These are phyloP conservation scores for Trichophyton schoenleinii DNA, from an alignment of 2,329 filamentous ascomycete genomes.

Conservation along the genomic window DNA sequence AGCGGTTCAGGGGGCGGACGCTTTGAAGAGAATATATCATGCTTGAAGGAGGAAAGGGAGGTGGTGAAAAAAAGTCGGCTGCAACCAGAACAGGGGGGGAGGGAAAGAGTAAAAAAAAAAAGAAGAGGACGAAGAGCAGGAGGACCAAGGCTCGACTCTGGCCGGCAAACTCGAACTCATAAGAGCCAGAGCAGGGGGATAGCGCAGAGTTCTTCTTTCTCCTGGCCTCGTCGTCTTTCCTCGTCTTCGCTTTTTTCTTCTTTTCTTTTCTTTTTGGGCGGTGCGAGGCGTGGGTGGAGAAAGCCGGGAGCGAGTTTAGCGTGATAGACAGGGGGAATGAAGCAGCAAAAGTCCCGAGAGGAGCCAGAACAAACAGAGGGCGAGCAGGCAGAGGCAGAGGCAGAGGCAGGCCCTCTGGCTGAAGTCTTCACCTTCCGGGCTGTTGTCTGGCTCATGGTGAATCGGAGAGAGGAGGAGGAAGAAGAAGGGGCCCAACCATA, in stretches of 20 bases:
- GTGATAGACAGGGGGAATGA: constrained; percentile 4
- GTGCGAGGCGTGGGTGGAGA: constrained; percentile 7
- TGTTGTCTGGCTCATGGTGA: neutral
- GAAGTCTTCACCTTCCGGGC: neutral
- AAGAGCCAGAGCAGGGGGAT: neutral
- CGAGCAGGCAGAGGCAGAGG: neutral
- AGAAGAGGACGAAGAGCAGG: neutral
- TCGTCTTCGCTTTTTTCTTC: too few relatives aligned
- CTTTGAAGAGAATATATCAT: too few relatives aligned
- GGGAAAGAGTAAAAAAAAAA: neutral
- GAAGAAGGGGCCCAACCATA: too few relatives aligned
- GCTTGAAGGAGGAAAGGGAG: too few relatives aligned
- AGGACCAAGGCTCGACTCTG: neutral
- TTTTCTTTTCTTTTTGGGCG: neutral
- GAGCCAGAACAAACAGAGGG: neutral
- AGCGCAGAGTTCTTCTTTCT: too few relatives aligned
- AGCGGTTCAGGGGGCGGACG: neutral
- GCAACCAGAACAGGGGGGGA: neutral
- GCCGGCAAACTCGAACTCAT: neutral
- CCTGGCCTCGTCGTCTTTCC: too few relatives aligned
- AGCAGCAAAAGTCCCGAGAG: neutral
- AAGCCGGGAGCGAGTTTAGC: constrained; percentile 7
- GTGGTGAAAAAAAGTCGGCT: too few relatives aligned
- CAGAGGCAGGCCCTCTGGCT: neutral
- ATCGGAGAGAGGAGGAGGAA: neutral